Conservation (phyloP, 139 green algal genomes). For the Trebouxia sp. region DNA sequence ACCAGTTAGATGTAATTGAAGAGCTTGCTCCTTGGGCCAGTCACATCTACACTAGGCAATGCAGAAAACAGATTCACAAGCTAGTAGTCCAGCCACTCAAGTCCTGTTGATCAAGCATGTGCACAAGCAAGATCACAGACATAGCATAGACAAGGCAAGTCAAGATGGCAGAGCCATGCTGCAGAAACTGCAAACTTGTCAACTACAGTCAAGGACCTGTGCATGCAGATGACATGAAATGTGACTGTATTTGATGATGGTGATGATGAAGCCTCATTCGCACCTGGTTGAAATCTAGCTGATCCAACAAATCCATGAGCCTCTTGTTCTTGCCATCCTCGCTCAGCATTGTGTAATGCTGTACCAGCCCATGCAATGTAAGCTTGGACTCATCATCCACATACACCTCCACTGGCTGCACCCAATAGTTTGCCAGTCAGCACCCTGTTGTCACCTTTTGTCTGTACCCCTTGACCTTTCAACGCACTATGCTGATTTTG, state of each 20-base stretch:
- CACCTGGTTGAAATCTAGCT: conserved; percentile 99
- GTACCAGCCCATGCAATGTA: conserved; percentile 98
- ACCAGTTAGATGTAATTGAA: not conserved
- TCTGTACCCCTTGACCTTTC: too few relatives aligned
- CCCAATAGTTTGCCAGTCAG: not conserved
- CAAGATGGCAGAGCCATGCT: too few relatives aligned
- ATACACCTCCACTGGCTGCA: conserved; percentile 83
- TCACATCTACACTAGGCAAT: not conserved
- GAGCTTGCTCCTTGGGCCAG: not conserved
- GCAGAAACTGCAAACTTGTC: too few relatives aligned
- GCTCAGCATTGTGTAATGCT: conserved; percentile 98
- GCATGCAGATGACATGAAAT: not conserved
- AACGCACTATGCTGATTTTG: too few relatives aligned
- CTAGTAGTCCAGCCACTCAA: too few relatives aligned
- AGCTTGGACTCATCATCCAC: conserved; percentile 98
- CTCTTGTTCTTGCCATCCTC: conserved; percentile 99
- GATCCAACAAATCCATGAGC: conserved; percentile 98
- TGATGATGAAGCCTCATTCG: not conserved
- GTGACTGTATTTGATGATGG: too few relatives aligned
- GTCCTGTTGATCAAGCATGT: too few relatives aligned
- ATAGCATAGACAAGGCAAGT: too few relatives aligned
- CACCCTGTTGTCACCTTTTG: too few relatives aligned
- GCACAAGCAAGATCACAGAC: too few relatives aligned
- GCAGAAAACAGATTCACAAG: too few relatives aligned
- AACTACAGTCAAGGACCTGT: too few relatives aligned